Conservation (phyloP, 257 asterid genomes). For the Solanum phureja region DNA sequence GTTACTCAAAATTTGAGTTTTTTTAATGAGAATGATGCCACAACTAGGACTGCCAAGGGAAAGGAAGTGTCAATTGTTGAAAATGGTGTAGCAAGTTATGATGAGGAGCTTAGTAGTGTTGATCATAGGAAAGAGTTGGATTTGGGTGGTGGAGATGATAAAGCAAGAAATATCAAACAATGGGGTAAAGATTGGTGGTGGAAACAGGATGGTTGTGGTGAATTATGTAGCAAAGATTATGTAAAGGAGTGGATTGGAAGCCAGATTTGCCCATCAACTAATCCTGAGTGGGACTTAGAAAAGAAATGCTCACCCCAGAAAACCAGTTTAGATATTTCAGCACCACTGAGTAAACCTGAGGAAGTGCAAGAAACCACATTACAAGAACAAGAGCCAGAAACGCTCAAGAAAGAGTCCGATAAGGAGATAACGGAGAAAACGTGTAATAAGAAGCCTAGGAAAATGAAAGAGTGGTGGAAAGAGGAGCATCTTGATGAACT, state of each 20-base stretch:
- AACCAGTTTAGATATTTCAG: constrained; percentile 7
- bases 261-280: constrained; percentile 48
- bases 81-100: constrained; percentile 38
- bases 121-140: constrained; percentile 48
- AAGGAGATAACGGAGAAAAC: constrained; percentile 27
- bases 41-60: constrained; percentile 35
- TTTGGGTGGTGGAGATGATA: constrained; percentile 20
- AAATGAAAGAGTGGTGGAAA: constrained; percentile 99
- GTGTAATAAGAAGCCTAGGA: constrained; percentile 40
- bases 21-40: constrained; percentile 24
- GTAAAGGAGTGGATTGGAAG: constrained; percentile 97
- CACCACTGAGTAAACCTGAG: constrained; percentile 15
- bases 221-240: constrained; percentile 79
- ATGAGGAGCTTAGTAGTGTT: constrained; percentile 38
- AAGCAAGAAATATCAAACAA: constrained; percentile 29
- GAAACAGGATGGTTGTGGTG: constrained; percentile 94
- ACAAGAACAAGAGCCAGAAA: constrained; percentile 17
- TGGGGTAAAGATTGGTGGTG: constrained; percentile 99
- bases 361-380: constrained; percentile 24
- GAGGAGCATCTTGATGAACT: constrained; percentile 67
- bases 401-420: constrained; percentile 1
- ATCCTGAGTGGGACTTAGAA: constrained; percentile 63
- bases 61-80: constrained; percentile 36
- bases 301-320: constrained; percentile 31
- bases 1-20: constrained; percentile 22